Conservation (phyloP, 345 rosid genomes). For the Gynandropsis gynandra region DNA sequence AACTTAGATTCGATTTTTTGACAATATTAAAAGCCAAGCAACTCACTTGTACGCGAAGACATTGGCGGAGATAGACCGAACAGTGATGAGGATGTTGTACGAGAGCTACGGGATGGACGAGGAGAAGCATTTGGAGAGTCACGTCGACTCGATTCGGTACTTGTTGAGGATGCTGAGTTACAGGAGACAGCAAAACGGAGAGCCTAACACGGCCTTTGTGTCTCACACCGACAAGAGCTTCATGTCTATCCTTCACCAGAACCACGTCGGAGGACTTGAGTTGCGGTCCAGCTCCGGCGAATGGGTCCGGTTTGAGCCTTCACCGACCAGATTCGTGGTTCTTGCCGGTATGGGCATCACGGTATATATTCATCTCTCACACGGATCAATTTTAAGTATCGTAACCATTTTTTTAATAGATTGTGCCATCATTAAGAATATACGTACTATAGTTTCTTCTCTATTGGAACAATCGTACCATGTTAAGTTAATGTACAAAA, state of each 20-base stretch:
- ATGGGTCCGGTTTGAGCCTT: slow-evolving; percentile 35
- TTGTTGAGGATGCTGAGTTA: slow-evolving; percentile 46
- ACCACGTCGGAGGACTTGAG: slow-evolving; percentile 46
- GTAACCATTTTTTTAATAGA: no score
- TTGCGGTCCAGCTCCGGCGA: slow-evolving; percentile 36
- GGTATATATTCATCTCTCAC: no score
- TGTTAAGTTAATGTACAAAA: no score
- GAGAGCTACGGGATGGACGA: slow-evolving; percentile 49
- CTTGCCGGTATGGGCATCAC: slow-evolving; percentile 56
- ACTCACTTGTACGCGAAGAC: slow-evolving; percentile 35
- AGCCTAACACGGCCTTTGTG: slow-evolving; percentile 36
- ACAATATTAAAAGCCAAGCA: slow-evolving; percentile 21
- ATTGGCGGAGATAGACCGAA: slow-evolving; percentile 35
- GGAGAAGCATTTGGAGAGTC: slow-evolving; percentile 29
- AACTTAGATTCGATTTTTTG: background rate
- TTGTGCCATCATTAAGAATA: no score
- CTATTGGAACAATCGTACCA: no score
- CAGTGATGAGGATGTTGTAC: slow-evolving; percentile 49
- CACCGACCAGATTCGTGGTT: slow-evolving; percentile 47
- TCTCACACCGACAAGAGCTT: slow-evolving; percentile 59
- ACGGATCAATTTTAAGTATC: no score
- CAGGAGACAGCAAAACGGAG: slow-evolving; percentile 28
- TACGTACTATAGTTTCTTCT: background rate
- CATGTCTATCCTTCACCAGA: slow-evolving; percentile 49
- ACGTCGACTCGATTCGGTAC: slow-evolving; percentile 34